phyloP scores from a whole-genome alignment of 2,329 filamentous ascomycete species.

The Paradendryphiella salina region DNA sequence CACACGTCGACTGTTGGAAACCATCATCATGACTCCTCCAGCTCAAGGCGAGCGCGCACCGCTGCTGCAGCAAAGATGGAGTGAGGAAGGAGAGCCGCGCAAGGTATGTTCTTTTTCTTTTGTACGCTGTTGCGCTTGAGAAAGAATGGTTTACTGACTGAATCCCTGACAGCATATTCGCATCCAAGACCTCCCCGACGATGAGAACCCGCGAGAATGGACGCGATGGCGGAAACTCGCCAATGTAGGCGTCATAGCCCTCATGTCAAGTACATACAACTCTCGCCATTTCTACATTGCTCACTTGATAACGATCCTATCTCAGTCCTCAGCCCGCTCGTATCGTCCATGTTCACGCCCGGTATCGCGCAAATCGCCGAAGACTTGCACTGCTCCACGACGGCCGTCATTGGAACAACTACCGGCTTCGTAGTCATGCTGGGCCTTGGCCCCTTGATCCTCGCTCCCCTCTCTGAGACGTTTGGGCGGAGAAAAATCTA shows the following conservation, averaged over 20 bases:
- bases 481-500: constrained; percentile 53
- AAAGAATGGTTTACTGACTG: constrained; percentile 4
- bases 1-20: not conserved
- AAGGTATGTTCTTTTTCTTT: constrained; percentile 23
- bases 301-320: not conserved
- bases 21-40: constrained; percentile 24
- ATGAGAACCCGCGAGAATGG: constrained; percentile 55
- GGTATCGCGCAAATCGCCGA: constrained; percentile 56
- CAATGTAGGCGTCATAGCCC: constrained; percentile 56
- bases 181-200: constrained; percentile 40
- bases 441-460: constrained; percentile 53
- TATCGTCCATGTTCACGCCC: constrained; percentile 57
- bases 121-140: not conserved
- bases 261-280: constrained; percentile 51
- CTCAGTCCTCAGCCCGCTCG: constrained; percentile 53
- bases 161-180: constrained; percentile 23
- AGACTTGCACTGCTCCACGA: constrained; percentile 48
- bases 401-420: constrained; percentile 54
- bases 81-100: constrained; percentile 39
- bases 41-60: constrained; percentile 45
- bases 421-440: constrained; percentile 57
- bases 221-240: constrained; percentile 50
- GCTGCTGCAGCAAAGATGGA: constrained; percentile 42
- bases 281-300: not conserved
- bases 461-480: constrained; percentile 54